phyloP scores from a whole-genome alignment of 192 early-diverging fungal genomes.

The Backusella macrospora region DNA sequence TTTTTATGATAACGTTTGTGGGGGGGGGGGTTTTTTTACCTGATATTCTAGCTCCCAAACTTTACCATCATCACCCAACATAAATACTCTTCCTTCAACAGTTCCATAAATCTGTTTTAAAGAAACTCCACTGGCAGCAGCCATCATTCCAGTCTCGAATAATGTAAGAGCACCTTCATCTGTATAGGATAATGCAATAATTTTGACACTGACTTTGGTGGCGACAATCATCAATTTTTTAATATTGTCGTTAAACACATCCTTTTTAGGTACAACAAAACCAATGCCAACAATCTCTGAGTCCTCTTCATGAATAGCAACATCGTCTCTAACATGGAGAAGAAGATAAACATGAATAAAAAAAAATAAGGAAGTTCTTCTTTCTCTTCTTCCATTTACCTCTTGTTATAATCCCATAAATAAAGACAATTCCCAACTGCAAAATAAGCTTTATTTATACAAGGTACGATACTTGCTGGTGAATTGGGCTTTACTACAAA shows the following conservation, averaged over 20 bases:
- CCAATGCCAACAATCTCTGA: slow-evolving; percentile 88
- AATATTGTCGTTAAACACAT: slow-evolving; percentile 86
- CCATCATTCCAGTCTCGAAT: slow-evolving; percentile 79
- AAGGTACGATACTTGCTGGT: slow-evolving; percentile 91
- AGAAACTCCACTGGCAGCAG: slow-evolving; percentile 71
- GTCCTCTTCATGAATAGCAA: slow-evolving; percentile 82
- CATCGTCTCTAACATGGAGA: slow-evolving; percentile 46
- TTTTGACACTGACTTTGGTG: slow-evolving; percentile 80
- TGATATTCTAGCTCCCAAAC: slow-evolving; percentile 90
- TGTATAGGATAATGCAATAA: slow-evolving; percentile 72
- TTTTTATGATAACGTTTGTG: background rate
- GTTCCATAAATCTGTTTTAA: slow-evolving; percentile 84
- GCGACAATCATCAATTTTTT: slow-evolving; percentile 85
- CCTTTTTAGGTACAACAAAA: slow-evolving; percentile 74
- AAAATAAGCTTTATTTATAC: slow-evolving; percentile 91
- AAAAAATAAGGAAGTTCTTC: background rate
- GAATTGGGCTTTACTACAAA: slow-evolving; percentile 59
- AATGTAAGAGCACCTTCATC: slow-evolving; percentile 51
- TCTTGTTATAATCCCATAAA: slow-evolving; percentile 89
- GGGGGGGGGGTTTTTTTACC: slow-evolving; percentile 39
- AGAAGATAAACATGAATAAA: background rate
- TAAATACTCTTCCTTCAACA: slow-evolving; percentile 81
- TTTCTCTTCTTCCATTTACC: slow-evolving; percentile 35
- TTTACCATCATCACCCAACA: slow-evolving; percentile 84
- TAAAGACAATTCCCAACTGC: slow-evolving; percentile 88